Base-by-base conservation (phyloP, 345 rosid species). In the Psidium guajava region DNA sequence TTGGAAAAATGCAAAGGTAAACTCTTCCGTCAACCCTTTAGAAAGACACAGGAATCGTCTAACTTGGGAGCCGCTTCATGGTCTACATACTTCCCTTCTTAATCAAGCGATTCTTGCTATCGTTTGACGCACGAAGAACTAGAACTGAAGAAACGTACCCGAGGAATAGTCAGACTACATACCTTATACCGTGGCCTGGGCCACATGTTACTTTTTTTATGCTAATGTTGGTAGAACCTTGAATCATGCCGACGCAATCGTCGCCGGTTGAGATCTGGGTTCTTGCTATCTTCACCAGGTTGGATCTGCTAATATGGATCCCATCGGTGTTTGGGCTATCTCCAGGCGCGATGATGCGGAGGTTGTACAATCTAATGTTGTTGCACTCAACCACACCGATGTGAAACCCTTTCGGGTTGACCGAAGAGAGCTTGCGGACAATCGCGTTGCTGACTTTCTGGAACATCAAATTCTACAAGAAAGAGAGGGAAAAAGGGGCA, bases 171-270 rank as follows among this genome's bases (percentile, higher is more conserved):
- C 13, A 2, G 21, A 16, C 36, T 2, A 42, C 27, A 21, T 82
- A 94, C 98, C 95, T 93, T 77, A 94, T 86, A 55, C 97, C 98
- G 81, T 96, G 98, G 49, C 98, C 98, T 0, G 98, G 97, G 82
- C 98, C 98, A 40, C 98, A 96, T 0, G 82, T 84, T 12, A 95
- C 91, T 80, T 87, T 90, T 51, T 87, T 88, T 57, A 96, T 82
- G 28, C 58, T 88, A 82, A 93, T 84, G 85, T 92, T 87, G 24
- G 85, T 90, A 87, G 88, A 85, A 24, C 98, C 97, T 42, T 91
- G 96, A 27, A 92, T 92, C 82, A 94, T 88, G 49, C 94, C 93
- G 11, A 96, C 50, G 61, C 98, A 94, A 58, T 96, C 98, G 80
- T 96, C 98, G 2, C 96, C 98, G 0, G 98, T 96, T 6, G 69